A percentile compares a stretch with the other conserved stretches of the same genome.
phyloP scores from a whole-genome alignment of 768 basidiomycete genomes.

The Lenzites betulinus region DNA sequence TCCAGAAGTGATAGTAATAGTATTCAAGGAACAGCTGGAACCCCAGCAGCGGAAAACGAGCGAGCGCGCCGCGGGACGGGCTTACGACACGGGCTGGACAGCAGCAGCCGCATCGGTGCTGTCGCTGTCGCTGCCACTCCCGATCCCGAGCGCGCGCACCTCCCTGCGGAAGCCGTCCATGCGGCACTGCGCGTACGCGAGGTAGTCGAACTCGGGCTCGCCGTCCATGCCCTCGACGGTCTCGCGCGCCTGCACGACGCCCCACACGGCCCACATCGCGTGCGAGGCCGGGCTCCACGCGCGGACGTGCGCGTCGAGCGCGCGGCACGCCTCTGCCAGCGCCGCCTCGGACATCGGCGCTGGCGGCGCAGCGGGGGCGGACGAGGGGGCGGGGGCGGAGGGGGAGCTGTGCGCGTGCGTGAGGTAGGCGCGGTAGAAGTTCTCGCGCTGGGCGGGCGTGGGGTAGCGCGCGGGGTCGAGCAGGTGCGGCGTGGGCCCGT shows the following conservation, averaged over 20 bases:
- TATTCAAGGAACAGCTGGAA: no score
- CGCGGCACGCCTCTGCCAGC: slow-evolving; percentile 50
- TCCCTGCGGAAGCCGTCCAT: slow-evolving; percentile 65
- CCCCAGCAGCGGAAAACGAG: neutral
- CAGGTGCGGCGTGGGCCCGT: slow-evolving; percentile 65
- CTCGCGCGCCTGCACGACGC: slow-evolving; percentile 85
- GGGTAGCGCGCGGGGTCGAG: slow-evolving; percentile 73
- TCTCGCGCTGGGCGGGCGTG: slow-evolving; percentile 63
- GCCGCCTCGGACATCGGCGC: slow-evolving; percentile 26
- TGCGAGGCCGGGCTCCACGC: slow-evolving; percentile 91
- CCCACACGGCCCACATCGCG: slow-evolving; percentile 95
- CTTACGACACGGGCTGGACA: slow-evolving; percentile 19
- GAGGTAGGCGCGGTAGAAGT: slow-evolving; percentile 88
- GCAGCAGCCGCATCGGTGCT: no score
- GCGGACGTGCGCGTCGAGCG: slow-evolving; percentile 76
- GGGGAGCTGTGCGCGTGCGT: slow-evolving; percentile 44
- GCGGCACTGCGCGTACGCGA: slow-evolving; percentile 75
- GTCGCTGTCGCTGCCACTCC: no score
- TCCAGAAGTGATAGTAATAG: no score
- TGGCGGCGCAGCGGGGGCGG: no score
- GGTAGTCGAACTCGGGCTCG: slow-evolving; percentile 86
- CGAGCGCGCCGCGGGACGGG: neutral
- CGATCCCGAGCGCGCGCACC: slow-evolving; percentile 46
- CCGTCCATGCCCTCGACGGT: slow-evolving; percentile 58
- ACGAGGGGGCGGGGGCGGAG: slow-evolving; percentile 32